Percentiles rank a stretch among this genome's conserved stretches.
Evolutionary conservation across 139 green algal species (phyloP).

Genomic region (Coelastrella sp.): DNA sequence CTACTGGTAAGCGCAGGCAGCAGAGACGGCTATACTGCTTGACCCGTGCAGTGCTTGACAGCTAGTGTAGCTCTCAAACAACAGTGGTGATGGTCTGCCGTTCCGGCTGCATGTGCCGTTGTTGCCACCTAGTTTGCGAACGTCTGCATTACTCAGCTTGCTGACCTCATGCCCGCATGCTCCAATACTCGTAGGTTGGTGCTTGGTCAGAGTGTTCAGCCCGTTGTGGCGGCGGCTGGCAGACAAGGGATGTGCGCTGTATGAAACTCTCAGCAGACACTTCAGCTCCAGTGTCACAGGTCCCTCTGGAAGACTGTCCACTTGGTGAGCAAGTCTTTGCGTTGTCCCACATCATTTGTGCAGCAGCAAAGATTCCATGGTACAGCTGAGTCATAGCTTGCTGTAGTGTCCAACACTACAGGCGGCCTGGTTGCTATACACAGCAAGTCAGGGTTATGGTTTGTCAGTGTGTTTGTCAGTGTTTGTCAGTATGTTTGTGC

Average conservation of each 20-base stretch:
- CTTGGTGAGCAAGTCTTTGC: not conserved
- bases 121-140: too few species aligned
- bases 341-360: not conserved
- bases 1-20: slow-evolving; percentile 7
- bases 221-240: slow-evolving; percentile 58
- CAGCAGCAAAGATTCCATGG: too few species aligned
- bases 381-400: too few species aligned
- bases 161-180: not conserved
- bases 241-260: slow-evolving; percentile 52
- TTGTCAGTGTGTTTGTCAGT: too few species aligned
- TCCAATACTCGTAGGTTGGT: slow-evolving; percentile 50
- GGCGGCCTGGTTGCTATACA: too few species aligned
- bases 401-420: too few species aligned
- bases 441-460: too few species aligned
- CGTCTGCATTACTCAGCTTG: not conserved
- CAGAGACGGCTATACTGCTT: not conserved
- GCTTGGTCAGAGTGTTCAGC: slow-evolving; percentile 57
- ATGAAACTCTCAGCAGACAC: not conserved
- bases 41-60: not conserved
- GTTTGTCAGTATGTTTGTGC: too few species aligned
- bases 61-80: too few species aligned
- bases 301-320: slow-evolving; percentile 60
- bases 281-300: not conserved
- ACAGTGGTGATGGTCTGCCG: too few species aligned
- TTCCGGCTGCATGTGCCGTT: too few species aligned